A percentile compares a stretch with the other conserved stretches of the same genome.
These are phyloP conservation scores for Pythium periplocum DNA, from an alignment of 352 stramenopile genomes.

Conservation along the genomic window DNA sequence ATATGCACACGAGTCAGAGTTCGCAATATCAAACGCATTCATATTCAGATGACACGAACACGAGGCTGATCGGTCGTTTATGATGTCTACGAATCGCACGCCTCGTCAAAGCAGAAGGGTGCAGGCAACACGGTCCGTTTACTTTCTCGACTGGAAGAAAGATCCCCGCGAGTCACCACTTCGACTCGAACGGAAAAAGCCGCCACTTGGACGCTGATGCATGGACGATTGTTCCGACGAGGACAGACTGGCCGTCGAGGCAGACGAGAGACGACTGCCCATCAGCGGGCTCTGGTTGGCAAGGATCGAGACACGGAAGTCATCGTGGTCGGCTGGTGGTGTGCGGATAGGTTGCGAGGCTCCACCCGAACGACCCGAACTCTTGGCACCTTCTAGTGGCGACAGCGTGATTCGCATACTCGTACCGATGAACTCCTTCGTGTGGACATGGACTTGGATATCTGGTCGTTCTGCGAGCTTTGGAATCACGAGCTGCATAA, in stretches of 20 bases:
- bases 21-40: no score
- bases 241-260: constrained; percentile 13
- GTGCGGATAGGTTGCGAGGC: constrained; percentile 6
- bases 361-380: constrained; percentile 2
- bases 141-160: constrained; percentile 58
- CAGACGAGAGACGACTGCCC: constrained; percentile 13
- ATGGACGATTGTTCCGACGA: constrained; percentile 3
- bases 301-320: constrained; percentile 20
- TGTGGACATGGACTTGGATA: constrained; percentile 86
- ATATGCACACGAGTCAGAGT: no score
- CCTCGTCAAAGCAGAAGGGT: no score
- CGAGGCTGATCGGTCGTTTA: no score
- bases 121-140: constrained; percentile 6
- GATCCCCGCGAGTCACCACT: constrained; percentile 32
- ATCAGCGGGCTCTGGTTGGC: constrained; percentile 13
- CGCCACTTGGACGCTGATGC: constrained; percentile 16
- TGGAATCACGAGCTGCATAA: constrained; percentile 87
- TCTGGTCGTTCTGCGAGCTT: constrained; percentile 81
- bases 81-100: no score
- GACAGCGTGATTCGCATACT: constrained; percentile 87
- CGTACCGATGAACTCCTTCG: constrained; percentile 88
- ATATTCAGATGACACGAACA: no score
- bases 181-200: constrained; percentile 22
- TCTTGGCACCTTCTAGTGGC: constrained; percentile 29
- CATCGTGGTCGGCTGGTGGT: constrained; percentile 10